Conservation (phyloP, 768 basidiomycete species). For the Suillus brevipes region DNA sequence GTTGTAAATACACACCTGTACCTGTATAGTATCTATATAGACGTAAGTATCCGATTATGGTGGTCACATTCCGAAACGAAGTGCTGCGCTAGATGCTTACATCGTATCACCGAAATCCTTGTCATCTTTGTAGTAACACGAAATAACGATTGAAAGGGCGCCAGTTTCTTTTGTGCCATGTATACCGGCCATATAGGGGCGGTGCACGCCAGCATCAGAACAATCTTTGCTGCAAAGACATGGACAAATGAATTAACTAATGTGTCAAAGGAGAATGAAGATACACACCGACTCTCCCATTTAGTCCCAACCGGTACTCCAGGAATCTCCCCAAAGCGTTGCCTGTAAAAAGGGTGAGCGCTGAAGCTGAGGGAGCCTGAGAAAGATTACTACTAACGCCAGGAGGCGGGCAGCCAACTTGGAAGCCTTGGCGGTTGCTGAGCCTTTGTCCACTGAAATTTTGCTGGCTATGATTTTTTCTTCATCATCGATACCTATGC, state of each 20-base stretch:
- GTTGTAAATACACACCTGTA: slow-evolving; percentile 7
- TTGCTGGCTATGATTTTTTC: background rate
- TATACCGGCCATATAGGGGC: slow-evolving; percentile 18
- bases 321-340: slow-evolving; percentile 27
- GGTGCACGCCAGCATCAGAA: slow-evolving; percentile 20
- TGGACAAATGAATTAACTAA: background rate
- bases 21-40: slow-evolving; percentile 29
- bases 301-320: slow-evolving; percentile 21
- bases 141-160: slow-evolving; percentile 21
- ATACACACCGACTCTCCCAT: slow-evolving; percentile 22
- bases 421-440: background rate
- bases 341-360: slow-evolving; percentile 12
- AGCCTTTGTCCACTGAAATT: background rate
- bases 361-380: background rate
- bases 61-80: background rate
- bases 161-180: slow-evolving; percentile 16
- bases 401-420: background rate
- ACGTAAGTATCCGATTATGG: background rate
- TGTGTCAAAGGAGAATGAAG: background rate
- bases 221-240: slow-evolving; percentile 11
- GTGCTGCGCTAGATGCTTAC: slow-evolving; percentile 14
- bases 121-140: slow-evolving; percentile 23
- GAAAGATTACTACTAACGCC: slow-evolving; percentile 7
- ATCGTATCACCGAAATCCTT: slow-evolving; percentile 27
- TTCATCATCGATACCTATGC: background rate